Base-by-base conservation (phyloP, 805 yeast genomes). In the Clavispora phyllophila region DNA sequence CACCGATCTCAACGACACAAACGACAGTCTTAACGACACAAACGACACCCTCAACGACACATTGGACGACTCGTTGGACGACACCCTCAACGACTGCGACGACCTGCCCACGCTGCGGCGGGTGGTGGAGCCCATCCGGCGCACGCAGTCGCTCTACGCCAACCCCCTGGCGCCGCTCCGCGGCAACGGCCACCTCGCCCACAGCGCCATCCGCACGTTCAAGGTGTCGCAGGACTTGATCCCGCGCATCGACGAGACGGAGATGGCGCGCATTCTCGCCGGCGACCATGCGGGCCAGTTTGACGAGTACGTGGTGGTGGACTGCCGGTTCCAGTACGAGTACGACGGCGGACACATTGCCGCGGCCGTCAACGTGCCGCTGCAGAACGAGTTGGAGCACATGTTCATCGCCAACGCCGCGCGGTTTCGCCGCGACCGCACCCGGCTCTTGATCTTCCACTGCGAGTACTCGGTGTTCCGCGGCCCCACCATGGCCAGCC, bases 251-350 rank as follows among this genome's bases (percentile, higher is more conserved):
- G 73, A 68, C 44, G 82, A 75, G 39, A 72, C 66, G 41, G 81
- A 81, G 44, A 68, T 81, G 60, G 74, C 74, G 53, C 73, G 69
- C 37, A 75, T 84, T 36, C 61, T 86, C 44, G 77, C 74, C 43
- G 87, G 87, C 37, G 55, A 62, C 13, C 67, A 68, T 51, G 49
- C 62, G 13, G 61, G 72, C 18, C 66, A 65, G 39, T 88, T 81
- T 55, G 79, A 79, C 46, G 76, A 78, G 26, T 65, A 76, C 32
- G 53, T 76, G 7, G 68, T 93, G 14, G 70, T 93, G 9, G 99
- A 93, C 65, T 89, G 98, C 59, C 78, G 99, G 41, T 93, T 93
- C 58, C 87, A 82, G 54, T 91, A 91, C 66, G 99, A 93, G 63
- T 93, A 70, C 61, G 72, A 78, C 32, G 98, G 98, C 25, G 99